Conservation (phyloP, 371 early-diverging fungal genomes). For the Syncephalastrum sp. region DNA sequence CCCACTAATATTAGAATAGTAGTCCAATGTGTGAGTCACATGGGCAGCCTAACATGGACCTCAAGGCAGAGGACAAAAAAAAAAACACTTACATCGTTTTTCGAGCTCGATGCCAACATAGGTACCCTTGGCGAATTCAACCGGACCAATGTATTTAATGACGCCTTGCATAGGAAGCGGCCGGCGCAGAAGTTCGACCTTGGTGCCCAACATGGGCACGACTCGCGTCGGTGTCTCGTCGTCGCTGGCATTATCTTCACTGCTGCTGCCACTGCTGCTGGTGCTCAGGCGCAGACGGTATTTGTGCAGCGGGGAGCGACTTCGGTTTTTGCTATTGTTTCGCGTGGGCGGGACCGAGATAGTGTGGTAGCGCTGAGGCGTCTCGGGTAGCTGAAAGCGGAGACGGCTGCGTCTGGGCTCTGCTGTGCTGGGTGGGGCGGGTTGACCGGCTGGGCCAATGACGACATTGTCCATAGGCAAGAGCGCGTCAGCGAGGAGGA, state of each 20-base stretch:
- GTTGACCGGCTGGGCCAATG: background rate
- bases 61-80: too few species aligned
- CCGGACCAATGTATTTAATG: constrained; percentile 38
- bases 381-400: constrained; percentile 21
- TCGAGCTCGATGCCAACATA: constrained; percentile 46
- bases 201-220: constrained; percentile 29
- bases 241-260: constrained; percentile 14
- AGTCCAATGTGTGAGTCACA: too few species aligned
- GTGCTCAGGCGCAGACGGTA: background rate
- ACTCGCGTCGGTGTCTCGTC: constrained; percentile 11
- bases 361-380: constrained; percentile 11
- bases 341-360: background rate
- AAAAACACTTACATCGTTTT: constrained; percentile 26
- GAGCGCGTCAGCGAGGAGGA: constrained; percentile 19
- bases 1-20: constrained; percentile 28
- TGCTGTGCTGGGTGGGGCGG: too few species aligned
- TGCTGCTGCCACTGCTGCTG: constrained; percentile 1
- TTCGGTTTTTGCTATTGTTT: constrained; percentile 1
- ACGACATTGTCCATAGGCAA: constrained; percentile 17
- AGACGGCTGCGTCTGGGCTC: constrained; percentile 9
- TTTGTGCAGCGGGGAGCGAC: background rate
- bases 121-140: constrained; percentile 37
- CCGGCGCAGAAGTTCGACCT: constrained; percentile 30
- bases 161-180: constrained; percentile 36
- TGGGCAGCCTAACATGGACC: too few species aligned